Conservation (phyloP, 2,329 filamentous ascomycete species). For the Colletotrichum horii region DNA sequence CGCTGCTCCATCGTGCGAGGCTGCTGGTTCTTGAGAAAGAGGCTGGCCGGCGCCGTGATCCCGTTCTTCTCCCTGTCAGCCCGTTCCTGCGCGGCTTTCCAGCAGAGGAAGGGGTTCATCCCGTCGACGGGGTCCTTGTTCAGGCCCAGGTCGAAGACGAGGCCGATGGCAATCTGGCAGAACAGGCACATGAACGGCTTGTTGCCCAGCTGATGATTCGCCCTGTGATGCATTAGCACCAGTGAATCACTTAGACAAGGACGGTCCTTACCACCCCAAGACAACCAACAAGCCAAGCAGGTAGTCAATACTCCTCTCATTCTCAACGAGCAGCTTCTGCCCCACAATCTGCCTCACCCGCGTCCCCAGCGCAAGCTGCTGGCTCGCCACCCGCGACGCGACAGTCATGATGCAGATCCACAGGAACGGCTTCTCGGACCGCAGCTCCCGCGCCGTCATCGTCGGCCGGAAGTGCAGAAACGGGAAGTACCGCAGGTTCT, state of each 20-base stretch:
- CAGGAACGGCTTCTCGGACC: slow-evolving; percentile 37
- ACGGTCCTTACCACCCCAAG: slow-evolving; percentile 27
- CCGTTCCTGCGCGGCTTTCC: slow-evolving; percentile 12
- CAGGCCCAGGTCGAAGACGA: slow-evolving; percentile 53
- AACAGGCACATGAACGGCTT: slow-evolving; percentile 52
- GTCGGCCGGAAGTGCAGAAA: slow-evolving; percentile 26
- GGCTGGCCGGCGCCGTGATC: not conserved
- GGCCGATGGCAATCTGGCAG: slow-evolving; percentile 44
- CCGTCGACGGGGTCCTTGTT: slow-evolving; percentile 3
- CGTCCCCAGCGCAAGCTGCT: slow-evolving; percentile 28
- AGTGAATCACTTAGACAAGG: not conserved
- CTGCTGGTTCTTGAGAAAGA: not conserved
- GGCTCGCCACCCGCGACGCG: slow-evolving; percentile 21
- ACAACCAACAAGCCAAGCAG: slow-evolving; percentile 32
- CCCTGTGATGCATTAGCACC: not conserved
- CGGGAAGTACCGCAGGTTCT: slow-evolving; percentile 33
- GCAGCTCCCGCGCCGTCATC: slow-evolving; percentile 28
- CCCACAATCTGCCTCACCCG: slow-evolving; percentile 30
- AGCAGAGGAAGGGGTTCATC: slow-evolving; percentile 16
- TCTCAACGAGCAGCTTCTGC: slow-evolving; percentile 26
- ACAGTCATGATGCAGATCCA: slow-evolving; percentile 43
- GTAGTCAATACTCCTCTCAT: slow-evolving; percentile 31
- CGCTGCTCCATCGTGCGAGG: slow-evolving; percentile 26
- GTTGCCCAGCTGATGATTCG: slow-evolving; percentile 25
- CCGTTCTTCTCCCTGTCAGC: not conserved